phyloP scores from a whole-genome alignment of 177 flowering plant genomes.

The Vitis hybrid region DNA sequence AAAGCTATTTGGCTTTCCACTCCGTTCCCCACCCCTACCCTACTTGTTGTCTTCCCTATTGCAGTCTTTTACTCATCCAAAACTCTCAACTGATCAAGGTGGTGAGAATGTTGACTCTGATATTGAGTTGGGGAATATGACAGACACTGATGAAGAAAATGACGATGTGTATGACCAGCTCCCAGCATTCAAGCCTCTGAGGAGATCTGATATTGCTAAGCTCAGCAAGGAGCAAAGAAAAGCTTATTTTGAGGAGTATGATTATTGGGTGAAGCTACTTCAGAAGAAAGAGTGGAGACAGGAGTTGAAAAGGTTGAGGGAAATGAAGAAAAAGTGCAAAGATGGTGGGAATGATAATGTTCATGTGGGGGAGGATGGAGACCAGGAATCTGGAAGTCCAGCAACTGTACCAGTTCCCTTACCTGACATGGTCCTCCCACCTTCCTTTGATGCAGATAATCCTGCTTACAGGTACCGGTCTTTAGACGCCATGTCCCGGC shows the following conservation, averaged over 20 bases:
- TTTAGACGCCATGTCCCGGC: constrained; percentile 78
- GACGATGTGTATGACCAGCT: constrained; percentile 90
- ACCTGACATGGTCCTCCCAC: constrained; percentile 84
- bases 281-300: constrained; percentile 87
- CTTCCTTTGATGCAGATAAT: constrained; percentile 75
- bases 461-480: constrained; percentile 77
- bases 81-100: constrained; percentile 68
- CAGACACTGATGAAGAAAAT: constrained; percentile 72
- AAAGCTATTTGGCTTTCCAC: constrained; percentile 76
- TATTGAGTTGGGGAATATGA: constrained; percentile 65
- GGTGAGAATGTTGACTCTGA: constrained; percentile 74
- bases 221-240: constrained; percentile 75
- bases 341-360: constrained; percentile 31
- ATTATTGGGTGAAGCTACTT: constrained; percentile 80
- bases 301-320: constrained; percentile 69
- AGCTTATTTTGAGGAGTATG: constrained; percentile 87
- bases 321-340: constrained; percentile 63
- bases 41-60: constrained; percentile 72
- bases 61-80: constrained; percentile 82
- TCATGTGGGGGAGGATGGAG: constrained; percentile 55
- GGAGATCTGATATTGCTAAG: constrained; percentile 62
- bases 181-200: constrained; percentile 83
- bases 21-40: constrained; percentile 71
- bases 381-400: constrained; percentile 56
- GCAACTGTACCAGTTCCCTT: constrained; percentile 78